Base-by-base conservation (phyloP, 2,329 filamentous ascomycete species). In the Colletotrichum brevisporum region DNA sequence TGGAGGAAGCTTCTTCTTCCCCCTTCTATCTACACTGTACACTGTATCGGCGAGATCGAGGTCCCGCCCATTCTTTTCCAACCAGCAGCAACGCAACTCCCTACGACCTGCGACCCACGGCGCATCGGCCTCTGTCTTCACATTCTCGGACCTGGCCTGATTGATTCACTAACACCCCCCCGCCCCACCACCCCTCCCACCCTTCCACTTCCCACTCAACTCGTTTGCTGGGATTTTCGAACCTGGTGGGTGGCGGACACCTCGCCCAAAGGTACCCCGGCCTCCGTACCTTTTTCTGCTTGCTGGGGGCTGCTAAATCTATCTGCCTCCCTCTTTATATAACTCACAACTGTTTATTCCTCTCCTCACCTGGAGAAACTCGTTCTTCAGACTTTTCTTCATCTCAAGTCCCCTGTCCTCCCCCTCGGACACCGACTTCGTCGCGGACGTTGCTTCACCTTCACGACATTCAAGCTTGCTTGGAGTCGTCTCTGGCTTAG, bases 191-290 rank as follows among this genome's bases (percentile, higher is more conserved):
- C 57, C 15, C 50, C 41, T 66, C 66, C 66, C 66, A 69, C 66
- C 50, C 66, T 50, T 21, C 41, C 50, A 48, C 50, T 57, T 67
- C 36, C 64, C 66, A 69, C 62, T 69, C 66, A 59, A 63, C 61
- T 69, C 36, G 66, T 69, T 69, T 69, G 66, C 66, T 69, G 66
- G 66, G 66, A 69, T 66, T 69, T 63, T 55, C 41, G 55, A 66
- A 60, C 21, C 66, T 69, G 66, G 66, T 69, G 66, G 66, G 66
- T 69, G 66, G 66, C 66, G 66, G 66, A 61, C 55, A 66, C 43
- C 61, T 69, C 66, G 62, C 67, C 62, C 67, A 69, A 69, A 69
- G 62, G 62, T 69, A 69, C 67, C 67, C 66, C 62, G 55, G 67
- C 67, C 51, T 67, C 56, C 51, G 62, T 69, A 66, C 63, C 51